A percentile compares a stretch with the other conserved stretches of the same genome.
Evolutionary conservation across 2,329 filamentous ascomycete species (phyloP).

Genomic region (Diplodia corticola): DNA sequence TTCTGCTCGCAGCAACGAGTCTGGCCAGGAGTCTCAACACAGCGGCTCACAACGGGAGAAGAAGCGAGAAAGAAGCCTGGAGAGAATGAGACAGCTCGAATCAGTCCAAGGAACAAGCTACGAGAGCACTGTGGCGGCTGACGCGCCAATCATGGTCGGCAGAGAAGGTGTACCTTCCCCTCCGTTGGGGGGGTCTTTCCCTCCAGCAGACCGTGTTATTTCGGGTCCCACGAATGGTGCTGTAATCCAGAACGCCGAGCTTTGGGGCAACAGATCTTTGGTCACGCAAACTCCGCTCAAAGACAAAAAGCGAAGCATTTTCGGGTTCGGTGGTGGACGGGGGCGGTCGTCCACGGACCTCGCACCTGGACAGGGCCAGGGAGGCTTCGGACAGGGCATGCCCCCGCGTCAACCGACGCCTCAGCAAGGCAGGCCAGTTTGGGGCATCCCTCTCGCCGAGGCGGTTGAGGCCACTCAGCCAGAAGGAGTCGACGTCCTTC

Average conservation of each 20-base stretch:
- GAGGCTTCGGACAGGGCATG: neutral
- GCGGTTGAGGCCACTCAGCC: conserved; percentile 81
- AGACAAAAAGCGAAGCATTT: conserved; percentile 75
- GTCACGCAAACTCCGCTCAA: conserved; percentile 62
- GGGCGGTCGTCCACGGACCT: conserved; percentile 71
- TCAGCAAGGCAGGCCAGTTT: conserved; percentile 50
- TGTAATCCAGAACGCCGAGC: conserved; percentile 77
- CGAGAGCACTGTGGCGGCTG: conserved; percentile 58
- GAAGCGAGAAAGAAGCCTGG: conserved; percentile 9
- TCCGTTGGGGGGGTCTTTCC: conserved; percentile 37
- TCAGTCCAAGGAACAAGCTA: conserved; percentile 55
- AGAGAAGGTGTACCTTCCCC: conserved; percentile 36
- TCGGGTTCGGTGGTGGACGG: conserved; percentile 53
- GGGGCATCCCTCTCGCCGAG: conserved; percentile 81
- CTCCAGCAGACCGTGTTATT: conserved; percentile 60
- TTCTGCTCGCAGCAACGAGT: conserved; percentile 26
- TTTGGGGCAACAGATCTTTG: conserved; percentile 77
- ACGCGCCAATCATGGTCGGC: conserved; percentile 55
- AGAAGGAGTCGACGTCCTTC: conserved; percentile 67
- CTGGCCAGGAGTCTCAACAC: conserved; percentile 44
- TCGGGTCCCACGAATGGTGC: conserved; percentile 83
- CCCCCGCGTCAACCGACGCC: conserved; percentile 10
- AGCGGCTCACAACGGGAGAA: conserved; percentile 26
- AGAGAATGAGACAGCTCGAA: neutral
- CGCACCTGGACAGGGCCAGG: conserved; percentile 38